A percentile compares a stretch with the other conserved stretches of the same genome.
Conservation (phyloP, 139 green algal genomes). For the Spirogloea muscicola region DNA sequence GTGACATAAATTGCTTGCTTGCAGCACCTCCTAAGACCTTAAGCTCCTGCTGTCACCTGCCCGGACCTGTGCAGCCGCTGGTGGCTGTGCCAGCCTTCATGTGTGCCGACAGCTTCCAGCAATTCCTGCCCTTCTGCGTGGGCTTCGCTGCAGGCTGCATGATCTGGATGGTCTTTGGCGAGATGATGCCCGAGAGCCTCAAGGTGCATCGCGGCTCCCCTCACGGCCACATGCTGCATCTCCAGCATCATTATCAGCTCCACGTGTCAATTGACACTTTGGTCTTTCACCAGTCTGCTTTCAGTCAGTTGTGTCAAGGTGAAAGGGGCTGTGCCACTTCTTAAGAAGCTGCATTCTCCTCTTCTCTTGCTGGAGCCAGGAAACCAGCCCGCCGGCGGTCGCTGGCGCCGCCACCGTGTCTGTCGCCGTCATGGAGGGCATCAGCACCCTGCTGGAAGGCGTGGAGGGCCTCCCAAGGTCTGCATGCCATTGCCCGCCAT, state of each 20-base stretch:
- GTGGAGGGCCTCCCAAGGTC: constrained; percentile 60
- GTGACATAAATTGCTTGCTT: too few relatives aligned
- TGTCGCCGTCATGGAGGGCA: constrained; percentile 76
- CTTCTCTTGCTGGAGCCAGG: constrained; percentile 8
- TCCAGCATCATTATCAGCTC: neutral
- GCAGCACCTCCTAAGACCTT: too few relatives aligned
- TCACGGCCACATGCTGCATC: neutral
- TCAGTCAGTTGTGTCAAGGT: too few relatives aligned
- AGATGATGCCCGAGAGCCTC: constrained; percentile 91
- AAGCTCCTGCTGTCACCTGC: constrained; percentile 9
- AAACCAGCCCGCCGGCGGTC: constrained; percentile 54
- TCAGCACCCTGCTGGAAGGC: constrained; percentile 70
- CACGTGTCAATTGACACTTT: constrained; percentile 11
- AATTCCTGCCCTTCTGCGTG: constrained; percentile 81
- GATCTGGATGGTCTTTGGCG: constrained; percentile 95
- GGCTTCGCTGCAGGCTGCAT: constrained; percentile 98
- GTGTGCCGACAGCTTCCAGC: constrained; percentile 88
- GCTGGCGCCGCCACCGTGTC: constrained; percentile 81
- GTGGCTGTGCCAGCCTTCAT: constrained; percentile 87
- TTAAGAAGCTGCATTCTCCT: constrained; percentile 2
- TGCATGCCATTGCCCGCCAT: neutral
- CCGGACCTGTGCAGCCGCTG: constrained; percentile 48
- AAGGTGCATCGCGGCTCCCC: constrained; percentile 38
- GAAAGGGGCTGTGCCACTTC: neutral
- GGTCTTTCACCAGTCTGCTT: neutral